Base-by-base conservation (phyloP, 176 grass and related monocot genomes). In the Musa schizocarpa region DNA sequence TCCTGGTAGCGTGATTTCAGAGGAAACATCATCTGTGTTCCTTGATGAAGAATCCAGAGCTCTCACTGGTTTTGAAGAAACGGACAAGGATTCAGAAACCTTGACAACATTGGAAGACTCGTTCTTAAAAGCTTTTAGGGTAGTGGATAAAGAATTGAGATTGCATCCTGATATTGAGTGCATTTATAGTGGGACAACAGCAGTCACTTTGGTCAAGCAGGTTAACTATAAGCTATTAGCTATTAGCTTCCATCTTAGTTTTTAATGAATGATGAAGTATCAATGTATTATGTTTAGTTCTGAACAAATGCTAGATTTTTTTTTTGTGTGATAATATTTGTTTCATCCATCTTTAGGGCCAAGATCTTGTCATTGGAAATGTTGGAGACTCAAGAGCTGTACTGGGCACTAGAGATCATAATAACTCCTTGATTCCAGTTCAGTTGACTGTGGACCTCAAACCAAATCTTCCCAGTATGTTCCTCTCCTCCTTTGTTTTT, bases 181-280 rank as follows among this genome's bases (percentile, higher is more conserved):
- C 74, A 82, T 90, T 78, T 92, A 85, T 70, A 96, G 89, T 83
- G 93, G 93, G 68, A 92, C 83, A 76, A 96, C 93, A n/a, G 85
- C 93, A 34, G 89, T 96, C 71, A 96, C 87, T 73, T 65, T 96
- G 80, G 75, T 96, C 72, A 96, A 96, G 79, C 89, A 96, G 85
- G 93, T 96, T 24, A 25, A 52, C 10, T 27, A 24, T 24, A 24
- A 24, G 24, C 24, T 9, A 53, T 6, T 72, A 17, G 26, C 69
- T 50, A 50, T 43, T 13, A 6, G 1, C 14, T 72, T 25, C 27
- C 65, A 43, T 48, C 27, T 34, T 8, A 34, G 13, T 17, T 68
- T 48, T 68, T 34, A 13, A 16, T 12, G 12, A 34, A 19, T 61
- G 17, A 19, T n/a, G 55, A 61, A 61, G 34, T 0, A 43, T 43